phyloP scores from a whole-genome alignment of 768 basidiomycete species.

The Tulasnella sp. region DNA sequence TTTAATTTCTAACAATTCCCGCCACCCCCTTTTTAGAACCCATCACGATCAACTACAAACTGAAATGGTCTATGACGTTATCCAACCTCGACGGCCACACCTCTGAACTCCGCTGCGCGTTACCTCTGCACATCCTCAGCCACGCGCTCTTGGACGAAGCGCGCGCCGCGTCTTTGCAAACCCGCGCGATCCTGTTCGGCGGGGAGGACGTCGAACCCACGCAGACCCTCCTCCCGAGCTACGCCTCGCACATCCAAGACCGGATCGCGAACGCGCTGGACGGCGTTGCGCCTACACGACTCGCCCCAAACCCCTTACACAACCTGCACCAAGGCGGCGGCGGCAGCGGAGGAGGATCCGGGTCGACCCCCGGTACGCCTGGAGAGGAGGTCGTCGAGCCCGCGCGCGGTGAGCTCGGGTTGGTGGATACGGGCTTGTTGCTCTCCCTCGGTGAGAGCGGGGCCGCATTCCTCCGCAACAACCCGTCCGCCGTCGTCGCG shows the following conservation, averaged over 20 bases:
- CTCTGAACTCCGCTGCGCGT: conserved; percentile 88
- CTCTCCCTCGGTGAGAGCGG: conserved; percentile 41
- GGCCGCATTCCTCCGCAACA: conserved; percentile 22
- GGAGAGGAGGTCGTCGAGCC: not conserved
- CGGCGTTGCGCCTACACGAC: conserved; percentile 18
- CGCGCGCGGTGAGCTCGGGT: conserved; percentile 37
- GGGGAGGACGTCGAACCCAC: conserved; percentile 25
- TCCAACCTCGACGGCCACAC: conserved; percentile 83
- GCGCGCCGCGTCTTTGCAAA: conserved; percentile 53
- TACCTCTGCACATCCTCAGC: conserved; percentile 80
- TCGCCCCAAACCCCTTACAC: conserved; percentile 24
- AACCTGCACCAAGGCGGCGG: conserved; percentile 33
- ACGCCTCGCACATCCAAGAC: conserved; percentile 80
- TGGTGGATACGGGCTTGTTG: conserved; percentile 78
- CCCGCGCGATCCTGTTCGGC: conserved; percentile 59
- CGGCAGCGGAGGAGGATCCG: too few species aligned
- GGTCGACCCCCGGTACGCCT: too few species aligned
- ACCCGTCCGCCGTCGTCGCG: conserved; percentile 15
- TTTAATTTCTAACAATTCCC: not conserved
- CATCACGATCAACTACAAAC: conserved; percentile 56
- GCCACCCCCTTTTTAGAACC: conserved; percentile 60
- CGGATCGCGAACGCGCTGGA: conserved; percentile 43
- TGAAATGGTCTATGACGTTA: conserved; percentile 34
- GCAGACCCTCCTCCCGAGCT: conserved; percentile 73
- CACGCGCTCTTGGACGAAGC: conserved; percentile 63